Base-by-base conservation (phyloP, 495 filamentous ascomycete genomes). In the Cairneyella variabilis region DNA sequence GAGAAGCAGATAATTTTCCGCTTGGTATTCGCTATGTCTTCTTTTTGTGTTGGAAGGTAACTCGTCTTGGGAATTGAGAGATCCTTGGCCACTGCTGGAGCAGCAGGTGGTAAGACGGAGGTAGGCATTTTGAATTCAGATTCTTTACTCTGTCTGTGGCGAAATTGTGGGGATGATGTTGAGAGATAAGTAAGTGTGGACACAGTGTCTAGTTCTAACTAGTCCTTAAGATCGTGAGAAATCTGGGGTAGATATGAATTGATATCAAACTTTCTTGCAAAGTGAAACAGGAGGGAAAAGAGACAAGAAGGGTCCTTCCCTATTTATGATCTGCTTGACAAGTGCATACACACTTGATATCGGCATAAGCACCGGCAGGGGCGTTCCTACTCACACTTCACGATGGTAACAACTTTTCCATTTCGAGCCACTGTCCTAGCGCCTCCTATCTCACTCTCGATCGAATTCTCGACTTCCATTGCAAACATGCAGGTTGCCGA, bases 1-100 rank as follows among this genome's bases (percentile, higher is more conserved):
- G 75, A 78, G 58, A 78, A 80, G 59, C 73, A 76, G 53, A 80
- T 71, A 40, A 78, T 77, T 63, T 77, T 78, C 52, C 76, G 53
- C 64, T 70, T 72, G 47, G 64, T 67, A 42, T 20, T 52, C 11
- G 43, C 10, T n/a, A 56, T 43, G 37, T 66, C 59, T 23, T 50
- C 6, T 16, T 45, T 44, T 16, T 52, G 52, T 6, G 48, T 42
- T 43, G 27, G 44, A 37, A 48, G 16, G 25, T 17, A 58, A 37
- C 57, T 60, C 14, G 61, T 51, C 36, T 51, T 60, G 22, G 61
- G 61, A 12, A 64, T 50, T 23, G 48, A 48, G 23, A 57, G 42
- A 39, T 64, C 48, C 10, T 65, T 62, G 17, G 8, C 52, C 48
- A 65, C 64, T 4, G 48, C 30, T 43, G 58, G 47, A 51, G 53